Conservation (phyloP, 2,329 filamentous ascomycete genomes). For the Colletotrichum falcatum region DNA sequence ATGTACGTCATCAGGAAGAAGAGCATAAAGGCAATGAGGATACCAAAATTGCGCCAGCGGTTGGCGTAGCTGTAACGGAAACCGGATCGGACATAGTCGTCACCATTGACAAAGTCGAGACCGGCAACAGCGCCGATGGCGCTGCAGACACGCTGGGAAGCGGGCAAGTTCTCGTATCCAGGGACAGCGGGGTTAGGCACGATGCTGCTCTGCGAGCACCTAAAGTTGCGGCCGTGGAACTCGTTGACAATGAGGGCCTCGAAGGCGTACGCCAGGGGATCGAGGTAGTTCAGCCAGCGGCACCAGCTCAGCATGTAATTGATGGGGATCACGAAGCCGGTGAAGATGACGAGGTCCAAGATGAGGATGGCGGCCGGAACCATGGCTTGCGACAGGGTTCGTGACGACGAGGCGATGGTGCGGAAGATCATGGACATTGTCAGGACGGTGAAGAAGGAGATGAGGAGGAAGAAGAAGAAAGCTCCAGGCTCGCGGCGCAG, state of each 20-base stretch:
- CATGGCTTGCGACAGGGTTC: slow-evolving; percentile 75
- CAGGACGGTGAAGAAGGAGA: slow-evolving; percentile 79
- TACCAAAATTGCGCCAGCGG: slow-evolving; percentile 79
- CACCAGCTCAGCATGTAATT: slow-evolving; percentile 84
- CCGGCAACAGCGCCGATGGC: slow-evolving; percentile 70
- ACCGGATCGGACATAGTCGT: slow-evolving; percentile 64
- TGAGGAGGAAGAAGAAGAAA: slow-evolving; percentile 88
- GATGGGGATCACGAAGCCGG: slow-evolving; percentile 75
- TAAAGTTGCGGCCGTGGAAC: slow-evolving; percentile 74
- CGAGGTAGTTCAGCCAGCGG: slow-evolving; percentile 84
- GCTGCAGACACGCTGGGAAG: slow-evolving; percentile 65
- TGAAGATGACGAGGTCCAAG: slow-evolving; percentile 75
- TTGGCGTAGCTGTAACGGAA: slow-evolving; percentile 70
- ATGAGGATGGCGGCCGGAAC: slow-evolving; percentile 72
- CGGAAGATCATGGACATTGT: slow-evolving; percentile 91
- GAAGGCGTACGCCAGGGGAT: slow-evolving; percentile 84
- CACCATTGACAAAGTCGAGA: slow-evolving; percentile 64
- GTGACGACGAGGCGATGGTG: slow-evolving; percentile 80
- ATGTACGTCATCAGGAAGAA: slow-evolving; percentile 74
- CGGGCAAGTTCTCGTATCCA: slow-evolving; percentile 51
- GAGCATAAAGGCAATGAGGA: slow-evolving; percentile 73
- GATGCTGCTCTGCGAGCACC: slow-evolving; percentile 54
- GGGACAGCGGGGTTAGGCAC: slow-evolving; percentile 53
- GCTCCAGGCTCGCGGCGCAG: slow-evolving; percentile 77
- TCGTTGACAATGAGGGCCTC: slow-evolving; percentile 87